A percentile compares a stretch with the other conserved stretches of the same genome.
Evolutionary conservation across 2,329 filamentous ascomycete genomes (phyloP).

Genomic region (Ustilaginoidea virens): DNA sequence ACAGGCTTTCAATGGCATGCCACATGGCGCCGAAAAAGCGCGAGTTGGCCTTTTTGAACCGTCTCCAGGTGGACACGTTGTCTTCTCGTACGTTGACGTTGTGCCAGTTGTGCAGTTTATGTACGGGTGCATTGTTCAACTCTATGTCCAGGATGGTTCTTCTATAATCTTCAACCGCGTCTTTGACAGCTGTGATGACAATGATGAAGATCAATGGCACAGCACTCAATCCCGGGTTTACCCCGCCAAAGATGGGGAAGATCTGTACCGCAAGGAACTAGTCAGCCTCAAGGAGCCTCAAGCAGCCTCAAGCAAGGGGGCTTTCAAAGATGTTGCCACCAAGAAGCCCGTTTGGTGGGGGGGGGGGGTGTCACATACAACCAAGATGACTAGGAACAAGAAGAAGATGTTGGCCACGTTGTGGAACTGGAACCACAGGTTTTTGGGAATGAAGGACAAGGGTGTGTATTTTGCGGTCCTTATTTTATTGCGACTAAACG

Average conservation of each 20-base stretch:
- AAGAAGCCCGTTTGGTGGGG: too few species aligned
- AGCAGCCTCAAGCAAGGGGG: not conserved
- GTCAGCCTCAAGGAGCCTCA: not conserved
- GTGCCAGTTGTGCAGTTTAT: slow-evolving; percentile 73
- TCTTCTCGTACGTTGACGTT: slow-evolving; percentile 91
- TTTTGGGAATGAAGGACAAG: slow-evolving; percentile 88
- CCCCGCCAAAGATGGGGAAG: slow-evolving; percentile 88
- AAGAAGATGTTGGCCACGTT: slow-evolving; percentile 99
- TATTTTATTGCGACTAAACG: slow-evolving; percentile 87
- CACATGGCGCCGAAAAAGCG: slow-evolving; percentile 39
- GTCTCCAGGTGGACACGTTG: slow-evolving; percentile 72
- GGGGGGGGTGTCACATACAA: slow-evolving; percentile 62
- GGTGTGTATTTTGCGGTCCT: slow-evolving; percentile 95
- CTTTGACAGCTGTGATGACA: slow-evolving; percentile 76
- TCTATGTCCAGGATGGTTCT: slow-evolving; percentile 83
- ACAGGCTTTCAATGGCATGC: slow-evolving; percentile 28
- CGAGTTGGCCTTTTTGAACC: slow-evolving; percentile 77
- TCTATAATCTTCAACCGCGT: slow-evolving; percentile 89
- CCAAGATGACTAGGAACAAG: slow-evolving; percentile 85
- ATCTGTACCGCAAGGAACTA: slow-evolving; percentile 41
- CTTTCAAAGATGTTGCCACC: too few species aligned
- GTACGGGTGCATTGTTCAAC: slow-evolving; percentile 90
- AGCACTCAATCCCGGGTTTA: slow-evolving; percentile 77
- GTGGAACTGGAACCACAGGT: slow-evolving; percentile 95
- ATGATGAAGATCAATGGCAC: slow-evolving; percentile 91